Evolutionary conservation across 768 basidiomycete genomes (phyloP), one percentile per base, ranked within the genome.

Genomic region (Stropharia rugosoannulata): DNA sequence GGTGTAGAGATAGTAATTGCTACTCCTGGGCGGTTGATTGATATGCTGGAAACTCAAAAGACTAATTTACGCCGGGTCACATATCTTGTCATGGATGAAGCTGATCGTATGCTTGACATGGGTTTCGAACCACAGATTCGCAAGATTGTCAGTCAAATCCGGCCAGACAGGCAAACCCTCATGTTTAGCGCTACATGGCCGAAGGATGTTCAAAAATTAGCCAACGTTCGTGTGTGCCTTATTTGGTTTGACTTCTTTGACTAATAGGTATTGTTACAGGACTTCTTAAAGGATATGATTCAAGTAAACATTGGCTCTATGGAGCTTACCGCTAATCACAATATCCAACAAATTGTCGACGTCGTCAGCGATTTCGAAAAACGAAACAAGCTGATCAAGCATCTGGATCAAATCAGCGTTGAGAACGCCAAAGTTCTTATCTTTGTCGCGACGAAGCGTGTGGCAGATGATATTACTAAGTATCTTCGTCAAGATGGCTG

Each of bases 181-280:
- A 97, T 99, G 87, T 99, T 99, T 80, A 97, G 94, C 51, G 97
- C 97, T 11, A 99, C 97, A 6, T 99, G 97, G 97, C 97, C 97
- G 12, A 98, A 98, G 74, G 97, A 99, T 66, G 97, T 99, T 3
- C 97, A 99, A 75, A 93, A 95, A 66, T 84, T 99, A 59, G 97
- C 97, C 15, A 90, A 86, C 68, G 91, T 93, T 64, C 49, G 74
- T 54, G 16, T 16, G 55, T 51, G 44, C n/a, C 51, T 37, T 32
- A 19, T 39, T 9, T 32, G 6, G 3, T 10, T n/a, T 15, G 18
- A 27, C 51, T 5, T 45, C 15, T 5, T 38, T 27, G 36, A 22
- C 29, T n/a, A 13, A 35, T 42, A 45, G n/a, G 40, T 16, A 11
- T 42, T 25, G 9, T 13, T 42, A 16, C 25, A 93, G 90, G 97